phyloP scores from a whole-genome alignment of 441 rosid genomes.

The Bruguiera hainesii region DNA sequence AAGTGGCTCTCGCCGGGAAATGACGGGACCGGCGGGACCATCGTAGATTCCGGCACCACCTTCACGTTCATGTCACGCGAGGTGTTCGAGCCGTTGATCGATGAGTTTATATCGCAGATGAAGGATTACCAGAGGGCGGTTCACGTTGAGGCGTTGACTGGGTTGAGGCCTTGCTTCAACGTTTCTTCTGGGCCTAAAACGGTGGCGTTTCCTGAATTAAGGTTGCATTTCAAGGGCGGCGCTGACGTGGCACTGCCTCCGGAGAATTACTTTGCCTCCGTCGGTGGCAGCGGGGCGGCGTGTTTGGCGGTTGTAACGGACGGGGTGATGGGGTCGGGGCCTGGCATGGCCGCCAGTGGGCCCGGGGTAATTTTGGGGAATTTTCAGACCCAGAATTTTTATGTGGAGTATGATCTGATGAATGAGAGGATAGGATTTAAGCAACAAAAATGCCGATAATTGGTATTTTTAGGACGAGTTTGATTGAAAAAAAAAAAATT shows the following conservation, averaged over 20 bases:
- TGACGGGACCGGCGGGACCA: slow-evolving; percentile 50
- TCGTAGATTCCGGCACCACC: slow-evolving; percentile 55
- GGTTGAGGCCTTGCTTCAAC: slow-evolving; percentile 45
- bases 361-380: slow-evolving; percentile 49
- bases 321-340: slow-evolving; percentile 17
- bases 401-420: slow-evolving; percentile 53
- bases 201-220: slow-evolving; percentile 31
- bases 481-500: too few species aligned
- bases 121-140: slow-evolving; percentile 26
- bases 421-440: slow-evolving; percentile 49
- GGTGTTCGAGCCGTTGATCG: slow-evolving; percentile 32
- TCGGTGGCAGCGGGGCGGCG: slow-evolving; percentile 27
- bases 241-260: slow-evolving; percentile 38
- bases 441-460: slow-evolving; percentile 25
- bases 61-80: slow-evolving; percentile 41
- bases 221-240: slow-evolving; percentile 46
- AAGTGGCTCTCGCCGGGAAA: slow-evolving; percentile 25
- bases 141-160: slow-evolving; percentile 32
- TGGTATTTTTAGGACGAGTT: neutral
- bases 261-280: slow-evolving; percentile 39
- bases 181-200: slow-evolving; percentile 1
- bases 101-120: slow-evolving; percentile 34
- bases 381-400: slow-evolving; percentile 52
- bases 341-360: slow-evolving; percentile 19
- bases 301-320: slow-evolving; percentile 47